phyloP scores from a whole-genome alignment of 2,329 filamentous ascomycete species.

The Pyricularia sp. region DNA sequence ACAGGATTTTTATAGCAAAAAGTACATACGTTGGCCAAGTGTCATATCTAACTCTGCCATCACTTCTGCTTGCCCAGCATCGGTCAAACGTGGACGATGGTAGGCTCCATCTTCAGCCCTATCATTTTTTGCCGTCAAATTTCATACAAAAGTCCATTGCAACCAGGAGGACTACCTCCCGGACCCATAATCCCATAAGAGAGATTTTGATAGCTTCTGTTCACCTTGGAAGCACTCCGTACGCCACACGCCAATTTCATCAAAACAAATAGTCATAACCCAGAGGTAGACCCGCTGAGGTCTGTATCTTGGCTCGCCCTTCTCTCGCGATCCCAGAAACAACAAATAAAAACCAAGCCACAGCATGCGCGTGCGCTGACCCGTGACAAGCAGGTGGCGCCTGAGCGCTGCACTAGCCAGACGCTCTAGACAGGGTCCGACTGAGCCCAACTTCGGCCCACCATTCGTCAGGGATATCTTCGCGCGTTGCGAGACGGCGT shows the following conservation, averaged over 20 bases:
- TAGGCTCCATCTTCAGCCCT: not conserved
- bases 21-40: not conserved
- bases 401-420: slow-evolving; percentile 4
- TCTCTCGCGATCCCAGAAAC: not conserved
- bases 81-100: not conserved
- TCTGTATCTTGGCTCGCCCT: not conserved
- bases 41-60: not conserved
- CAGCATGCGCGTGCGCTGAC: not conserved
- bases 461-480: slow-evolving; percentile 76
- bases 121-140: not conserved
- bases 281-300: not conserved
- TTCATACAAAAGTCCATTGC: not conserved
- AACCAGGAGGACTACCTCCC: not conserved
- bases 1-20: not conserved
- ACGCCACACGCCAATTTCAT: not conserved
- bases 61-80: not conserved
- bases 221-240: not conserved
- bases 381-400: not conserved
- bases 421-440: slow-evolving; percentile 39
- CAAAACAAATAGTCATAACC: not conserved
- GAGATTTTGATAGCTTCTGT: not conserved
- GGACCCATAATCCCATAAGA: not conserved
- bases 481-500: slow-evolving; percentile 56
- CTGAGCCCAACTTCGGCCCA: slow-evolving; percentile 65
- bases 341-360: not conserved